Evolutionary conservation across 73 alveolate genomes (phyloP).

Genomic region (Durusdinium trenchii): DNA sequence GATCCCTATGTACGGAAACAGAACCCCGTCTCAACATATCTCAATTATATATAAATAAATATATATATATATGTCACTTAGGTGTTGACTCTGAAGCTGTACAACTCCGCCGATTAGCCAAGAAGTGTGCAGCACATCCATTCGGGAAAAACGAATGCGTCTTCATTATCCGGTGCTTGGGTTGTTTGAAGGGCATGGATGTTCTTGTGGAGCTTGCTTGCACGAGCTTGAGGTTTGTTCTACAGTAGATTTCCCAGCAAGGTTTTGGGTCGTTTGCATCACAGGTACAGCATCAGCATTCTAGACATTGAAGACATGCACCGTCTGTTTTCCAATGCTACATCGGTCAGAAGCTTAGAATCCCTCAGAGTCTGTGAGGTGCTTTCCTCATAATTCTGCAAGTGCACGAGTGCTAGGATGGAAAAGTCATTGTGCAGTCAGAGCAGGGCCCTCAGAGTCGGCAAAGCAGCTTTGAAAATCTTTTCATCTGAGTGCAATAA

Average conservation of each 20-base stretch:
- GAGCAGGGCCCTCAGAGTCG: neutral
- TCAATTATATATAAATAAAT: neutral
- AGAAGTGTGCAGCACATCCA: conserved; percentile 15
- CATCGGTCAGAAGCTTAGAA: neutral
- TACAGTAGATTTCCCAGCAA: neutral
- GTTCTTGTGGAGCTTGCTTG: neutral
- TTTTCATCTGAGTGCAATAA: too few relatives aligned
- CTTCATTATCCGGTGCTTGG: neutral
- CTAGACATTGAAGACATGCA: conserved; percentile 87
- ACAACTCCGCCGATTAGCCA: conserved; percentile 74
- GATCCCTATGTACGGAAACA: neutral
- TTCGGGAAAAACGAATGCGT: neutral
- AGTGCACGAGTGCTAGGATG: conserved; percentile 1
- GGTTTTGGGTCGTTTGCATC: neutral
- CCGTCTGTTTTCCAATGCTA: conserved; percentile 62
- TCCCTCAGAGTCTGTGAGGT: neutral
- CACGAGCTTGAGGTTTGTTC: neutral
- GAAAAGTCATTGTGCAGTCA: conserved; percentile 66
- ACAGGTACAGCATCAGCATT: conserved; percentile 75
- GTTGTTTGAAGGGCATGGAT: neutral
- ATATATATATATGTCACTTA: neutral
- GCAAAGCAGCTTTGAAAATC: too few relatives aligned
- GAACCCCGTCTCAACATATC: neutral
- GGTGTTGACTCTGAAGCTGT: conserved; percentile 87
- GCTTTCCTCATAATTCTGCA: neutral